These are phyloP conservation scores for Metschnikowia similis DNA, from an alignment of 805 yeast genomes.

Conservation along the genomic window DNA sequence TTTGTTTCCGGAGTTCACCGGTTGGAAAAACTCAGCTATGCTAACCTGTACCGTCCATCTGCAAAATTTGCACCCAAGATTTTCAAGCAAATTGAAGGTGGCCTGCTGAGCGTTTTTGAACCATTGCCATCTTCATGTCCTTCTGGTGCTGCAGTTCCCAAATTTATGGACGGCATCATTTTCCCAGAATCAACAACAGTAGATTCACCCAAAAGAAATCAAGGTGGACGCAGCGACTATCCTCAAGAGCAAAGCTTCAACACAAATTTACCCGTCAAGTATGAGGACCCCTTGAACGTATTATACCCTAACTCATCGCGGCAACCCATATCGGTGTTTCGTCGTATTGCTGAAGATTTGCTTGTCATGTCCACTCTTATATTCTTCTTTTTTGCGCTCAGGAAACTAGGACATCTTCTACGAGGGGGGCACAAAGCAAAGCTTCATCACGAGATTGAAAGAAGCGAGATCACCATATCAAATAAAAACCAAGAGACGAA, in stretches of 20 bases:
- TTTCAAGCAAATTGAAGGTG: conserved; percentile 24
- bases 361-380: conserved; percentile 39
- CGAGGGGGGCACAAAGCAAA: neutral
- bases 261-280: conserved; percentile 1
- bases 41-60: conserved; percentile 34
- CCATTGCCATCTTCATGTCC: neutral
- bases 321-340: conserved; percentile 14
- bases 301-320: neutral
- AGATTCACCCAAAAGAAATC: conserved; percentile 1
- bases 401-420: conserved; percentile 17
- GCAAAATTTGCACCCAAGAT: conserved; percentile 22
- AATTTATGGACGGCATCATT: conserved; percentile 34
- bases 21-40: conserved; percentile 24
- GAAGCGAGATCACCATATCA: neutral
- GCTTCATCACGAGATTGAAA: neutral
- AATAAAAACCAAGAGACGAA: neutral
- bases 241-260: neutral
- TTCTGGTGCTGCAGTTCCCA: conserved; percentile 15
- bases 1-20: conserved; percentile 36
- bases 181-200: conserved; percentile 21
- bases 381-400: conserved; percentile 31
- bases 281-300: neutral
- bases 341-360: conserved; percentile 47
- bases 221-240: neutral
- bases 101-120: neutral